Base-by-base conservation (phyloP, 169 alveolate species). In the Babesia bovis region DNA sequence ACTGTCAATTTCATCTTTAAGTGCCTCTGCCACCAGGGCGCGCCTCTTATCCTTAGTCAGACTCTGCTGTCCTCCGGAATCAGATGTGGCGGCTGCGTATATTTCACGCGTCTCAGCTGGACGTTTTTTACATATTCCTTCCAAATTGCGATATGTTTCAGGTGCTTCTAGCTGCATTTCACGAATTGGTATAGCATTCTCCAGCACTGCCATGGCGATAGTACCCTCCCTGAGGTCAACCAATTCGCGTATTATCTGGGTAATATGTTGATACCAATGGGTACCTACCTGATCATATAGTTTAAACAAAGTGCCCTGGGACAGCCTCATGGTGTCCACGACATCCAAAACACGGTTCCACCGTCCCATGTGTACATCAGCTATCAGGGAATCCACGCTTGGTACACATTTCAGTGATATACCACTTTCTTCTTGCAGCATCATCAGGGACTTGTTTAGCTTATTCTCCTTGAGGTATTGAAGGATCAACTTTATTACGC, bases 391-490 rank as follows among this genome's bases (percentile, higher is more conserved):
- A 25, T 88, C 93, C 23, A 88, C 70, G 74, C 82, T 84, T 13
- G 91, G 78, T 33, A 77, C 72, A 50, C 91, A 83, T 40, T 83
- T 88, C 32, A 88, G 71, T 26, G 84, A 76, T 42, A 88, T 84
- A 19, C 87, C 87, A 30, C 90, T 55, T 52, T 88, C 93, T 56
- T 88, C 91, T 60, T 88, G 93, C 65, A 88, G 59, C 56, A 88
- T 74, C 81, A 81, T 65, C 53, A 88, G 85, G 32, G 87, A 59
- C 61, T 84, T 83, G 28, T 72, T 79, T 9, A 84, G 58, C 36
- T 70, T 82, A 33, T 88, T 88, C 67, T 88, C 93, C 70, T 73
- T 83, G 52, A 88, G 81, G 60, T 75, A 88, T 66, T 88, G 93
- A 15, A 88, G 71, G 68, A 88, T 88, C 35, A 88, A 57, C 33